phyloP scores from a whole-genome alignment of 257 asterid genomes.

The Solanum medicagineum region DNA sequence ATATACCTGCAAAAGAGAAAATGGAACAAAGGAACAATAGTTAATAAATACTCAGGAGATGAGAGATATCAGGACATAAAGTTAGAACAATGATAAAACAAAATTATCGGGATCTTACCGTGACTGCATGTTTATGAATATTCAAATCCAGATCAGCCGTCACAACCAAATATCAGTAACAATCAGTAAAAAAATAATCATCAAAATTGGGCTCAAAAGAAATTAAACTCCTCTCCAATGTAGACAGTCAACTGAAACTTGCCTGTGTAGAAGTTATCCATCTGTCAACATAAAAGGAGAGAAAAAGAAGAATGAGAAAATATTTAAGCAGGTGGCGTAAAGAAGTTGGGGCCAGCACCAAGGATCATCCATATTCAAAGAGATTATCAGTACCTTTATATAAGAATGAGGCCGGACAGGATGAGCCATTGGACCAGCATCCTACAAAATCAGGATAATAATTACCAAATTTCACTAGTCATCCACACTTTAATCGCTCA shows the following conservation, averaged over 20 bases:
- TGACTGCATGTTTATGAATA: conserved; percentile 43
- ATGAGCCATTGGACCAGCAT: conserved; percentile 91
- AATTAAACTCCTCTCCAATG: not conserved
- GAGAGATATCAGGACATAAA: not conserved
- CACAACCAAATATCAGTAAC: conserved; percentile 7
- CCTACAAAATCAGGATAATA: conserved; percentile 30
- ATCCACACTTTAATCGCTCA: not conserved
- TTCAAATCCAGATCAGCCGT: conserved; percentile 16
- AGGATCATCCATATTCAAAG: not conserved
- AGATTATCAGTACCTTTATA: conserved; percentile 40
- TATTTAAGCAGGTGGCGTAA: not conserved
- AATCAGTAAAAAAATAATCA: conserved; percentile 5
- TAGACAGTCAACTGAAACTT: conserved; percentile 12
- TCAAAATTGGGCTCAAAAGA: not conserved
- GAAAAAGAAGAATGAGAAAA: conserved; percentile 7
- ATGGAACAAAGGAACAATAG: conserved; percentile 6
- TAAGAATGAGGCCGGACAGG: conserved; percentile 83
- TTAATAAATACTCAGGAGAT: conserved; percentile 5
- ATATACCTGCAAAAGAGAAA: conserved; percentile 41
- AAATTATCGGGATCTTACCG: conserved; percentile 34
- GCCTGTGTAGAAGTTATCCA: conserved; percentile 90
- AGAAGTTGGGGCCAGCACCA: not conserved
- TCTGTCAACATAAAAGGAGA: conserved; percentile 24
- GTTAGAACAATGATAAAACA: not conserved
- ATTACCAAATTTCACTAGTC: not conserved